phyloP scores from a whole-genome alignment of 2,329 filamentous ascomycete species.

The Lachnellula hyalina region DNA sequence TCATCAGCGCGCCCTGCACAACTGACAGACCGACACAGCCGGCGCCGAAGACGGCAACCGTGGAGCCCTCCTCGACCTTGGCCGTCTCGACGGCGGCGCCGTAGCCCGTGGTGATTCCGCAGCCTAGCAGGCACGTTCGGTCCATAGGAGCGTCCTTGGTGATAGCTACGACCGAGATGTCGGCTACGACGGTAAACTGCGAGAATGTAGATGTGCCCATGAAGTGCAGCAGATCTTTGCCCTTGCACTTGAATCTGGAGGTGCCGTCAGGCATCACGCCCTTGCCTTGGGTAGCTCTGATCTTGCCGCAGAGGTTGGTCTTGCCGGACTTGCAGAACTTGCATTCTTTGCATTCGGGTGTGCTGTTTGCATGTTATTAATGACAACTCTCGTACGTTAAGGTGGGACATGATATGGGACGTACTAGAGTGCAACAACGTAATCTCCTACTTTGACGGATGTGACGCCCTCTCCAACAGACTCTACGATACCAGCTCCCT shows the following conservation, averaged over 20 bases:
- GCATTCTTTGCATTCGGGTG: conserved; percentile 94
- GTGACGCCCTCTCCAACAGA: conserved; percentile 93
- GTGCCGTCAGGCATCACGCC: conserved; percentile 98
- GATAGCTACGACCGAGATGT: conserved; percentile 95
- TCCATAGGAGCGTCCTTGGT: conserved; percentile 90
- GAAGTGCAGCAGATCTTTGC: conserved; percentile 93
- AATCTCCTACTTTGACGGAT: conserved; percentile 87
- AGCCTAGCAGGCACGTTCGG: conserved; percentile 90
- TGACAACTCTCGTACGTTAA: neutral
- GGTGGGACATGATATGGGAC: conserved; percentile 28
- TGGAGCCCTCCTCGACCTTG: conserved; percentile 83
- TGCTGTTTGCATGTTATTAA: conserved; percentile 48
- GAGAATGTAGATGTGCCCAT: conserved; percentile 99
- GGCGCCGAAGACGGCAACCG: conserved; percentile 87
- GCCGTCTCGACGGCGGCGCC: conserved; percentile 92
- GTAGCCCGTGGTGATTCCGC: conserved; percentile 97
- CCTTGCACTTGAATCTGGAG: conserved; percentile 88
- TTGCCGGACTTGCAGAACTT: conserved; percentile 99
- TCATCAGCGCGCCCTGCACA: conserved; percentile 78
- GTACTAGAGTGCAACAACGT: conserved; percentile 84
- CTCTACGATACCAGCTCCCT: conserved; percentile 88
- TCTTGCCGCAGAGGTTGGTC: conserved; percentile 99
- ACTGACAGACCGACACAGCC: conserved; percentile 95
- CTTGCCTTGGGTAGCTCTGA: conserved; percentile 90
- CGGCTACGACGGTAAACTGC: conserved; percentile 96